Evolutionary conservation across 441 rosid species (phyloP).

Genomic region (Melastoma candidum): DNA sequence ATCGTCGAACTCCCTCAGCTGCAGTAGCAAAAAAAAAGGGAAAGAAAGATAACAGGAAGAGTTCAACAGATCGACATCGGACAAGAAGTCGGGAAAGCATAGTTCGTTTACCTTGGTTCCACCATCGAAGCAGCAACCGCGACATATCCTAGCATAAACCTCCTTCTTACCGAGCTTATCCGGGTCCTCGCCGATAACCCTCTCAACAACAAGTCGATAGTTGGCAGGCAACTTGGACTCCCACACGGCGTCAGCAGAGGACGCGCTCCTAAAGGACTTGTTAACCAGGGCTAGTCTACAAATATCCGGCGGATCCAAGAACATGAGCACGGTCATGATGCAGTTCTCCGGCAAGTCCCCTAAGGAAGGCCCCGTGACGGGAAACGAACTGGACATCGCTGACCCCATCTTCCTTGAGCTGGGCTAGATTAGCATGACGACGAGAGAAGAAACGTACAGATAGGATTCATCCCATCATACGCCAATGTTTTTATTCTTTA

Average conservation of each 20-base stretch:
- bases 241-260: constrained; percentile 13
- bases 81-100: not conserved
- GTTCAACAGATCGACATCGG: not conserved
- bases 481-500: too few relatives aligned
- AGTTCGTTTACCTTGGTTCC: constrained; percentile 9
- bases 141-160: constrained; percentile 13
- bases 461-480: too few relatives aligned
- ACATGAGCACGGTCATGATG: constrained; percentile 6
- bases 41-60: not conserved
- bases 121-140: constrained; percentile 8
- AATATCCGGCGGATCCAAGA: constrained; percentile 13
- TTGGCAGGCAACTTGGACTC: constrained; percentile 16
- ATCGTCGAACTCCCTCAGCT: not conserved
- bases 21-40: not conserved
- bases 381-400: too few relatives aligned
- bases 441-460: too few relatives aligned
- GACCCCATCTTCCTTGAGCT: too few relatives aligned
- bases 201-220: constrained; percentile 3
- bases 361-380: not conserved
- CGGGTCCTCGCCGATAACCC: constrained; percentile 3
- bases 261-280: constrained; percentile 8
- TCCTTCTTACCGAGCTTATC: constrained; percentile 9
- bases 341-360: constrained; percentile 15
- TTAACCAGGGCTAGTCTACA: constrained; percentile 13
- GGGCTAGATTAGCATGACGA: too few relatives aligned